These are phyloP conservation scores for Globisporangium irregulare DNA, from an alignment of 352 stramenopile genomes.

Conservation along the genomic window DNA sequence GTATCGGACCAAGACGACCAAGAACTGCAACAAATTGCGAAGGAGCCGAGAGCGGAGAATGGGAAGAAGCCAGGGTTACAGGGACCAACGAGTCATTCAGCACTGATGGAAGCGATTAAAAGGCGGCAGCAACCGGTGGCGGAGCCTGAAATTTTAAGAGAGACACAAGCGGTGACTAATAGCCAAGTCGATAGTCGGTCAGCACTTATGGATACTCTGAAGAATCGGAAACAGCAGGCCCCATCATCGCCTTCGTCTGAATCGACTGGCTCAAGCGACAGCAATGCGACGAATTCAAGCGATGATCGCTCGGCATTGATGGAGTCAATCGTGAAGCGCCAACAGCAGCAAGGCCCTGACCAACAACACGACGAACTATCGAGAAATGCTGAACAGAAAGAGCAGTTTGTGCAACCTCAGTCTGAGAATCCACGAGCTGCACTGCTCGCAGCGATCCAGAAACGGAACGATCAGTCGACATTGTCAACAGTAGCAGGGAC, in stretches of 20 bases:
- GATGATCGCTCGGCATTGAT: conserved; percentile 15
- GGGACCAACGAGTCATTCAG: neutral
- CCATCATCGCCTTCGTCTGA: neutral
- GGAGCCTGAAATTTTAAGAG: neutral
- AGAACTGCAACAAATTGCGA: neutral
- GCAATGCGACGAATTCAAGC: neutral
- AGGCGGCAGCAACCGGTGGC: conserved; percentile 3
- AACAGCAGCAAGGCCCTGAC: neutral
- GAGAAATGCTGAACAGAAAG: neutral
- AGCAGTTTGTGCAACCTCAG: neutral
- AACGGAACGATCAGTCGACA: conserved; percentile 1
- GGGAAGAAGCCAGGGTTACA: neutral
- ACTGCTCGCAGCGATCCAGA: conserved; percentile 20
- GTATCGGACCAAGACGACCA: neutral
- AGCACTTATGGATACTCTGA: conserved; percentile 9
- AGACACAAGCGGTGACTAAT: neutral
- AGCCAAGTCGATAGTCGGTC: neutral
- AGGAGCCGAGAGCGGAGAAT: neutral
- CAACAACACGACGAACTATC: too few species aligned
- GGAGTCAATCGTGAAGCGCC: conserved; percentile 2
- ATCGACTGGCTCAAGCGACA: neutral
- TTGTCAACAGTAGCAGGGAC: neutral
- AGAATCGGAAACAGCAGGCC: neutral
- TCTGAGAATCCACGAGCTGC: conserved; percentile 13
- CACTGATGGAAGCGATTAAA: conserved; percentile 18